Conservation (phyloP, 2,329 filamentous ascomycete species). For the Hortaea werneckii region DNA sequence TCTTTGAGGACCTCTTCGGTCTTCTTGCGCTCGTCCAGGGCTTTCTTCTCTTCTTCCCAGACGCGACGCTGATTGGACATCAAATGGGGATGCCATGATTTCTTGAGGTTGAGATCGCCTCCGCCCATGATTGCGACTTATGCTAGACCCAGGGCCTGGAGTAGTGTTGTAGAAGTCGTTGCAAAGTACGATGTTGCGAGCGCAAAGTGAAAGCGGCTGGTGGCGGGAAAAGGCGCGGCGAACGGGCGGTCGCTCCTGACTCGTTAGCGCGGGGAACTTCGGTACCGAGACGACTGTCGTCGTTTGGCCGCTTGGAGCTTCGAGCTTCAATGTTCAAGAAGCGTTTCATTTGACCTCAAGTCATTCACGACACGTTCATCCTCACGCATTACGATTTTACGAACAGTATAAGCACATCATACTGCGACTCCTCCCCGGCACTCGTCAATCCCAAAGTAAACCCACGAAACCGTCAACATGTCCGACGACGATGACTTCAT, state of each 20-base stretch:
- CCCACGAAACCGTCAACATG: constrained; percentile 42
- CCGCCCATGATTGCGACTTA: constrained; percentile 56
- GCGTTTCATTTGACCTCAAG: too few species aligned
- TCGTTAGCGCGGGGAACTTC: too few species aligned
- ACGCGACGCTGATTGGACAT: constrained; percentile 85
- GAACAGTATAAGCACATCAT: too few species aligned
- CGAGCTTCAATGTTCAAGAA: too few species aligned
- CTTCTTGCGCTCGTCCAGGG: constrained; percentile 86
- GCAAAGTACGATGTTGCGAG: not conserved
- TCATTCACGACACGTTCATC: too few species aligned
- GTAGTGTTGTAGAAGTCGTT: not conserved
- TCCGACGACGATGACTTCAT: constrained; percentile 86
- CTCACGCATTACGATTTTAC: too few species aligned
- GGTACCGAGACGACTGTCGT: too few species aligned
- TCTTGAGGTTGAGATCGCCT: constrained; percentile 88
- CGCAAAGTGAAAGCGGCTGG: not conserved
- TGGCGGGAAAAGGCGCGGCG: too few species aligned
- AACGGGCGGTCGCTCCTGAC: too few species aligned
- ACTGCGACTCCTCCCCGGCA: too few species aligned
- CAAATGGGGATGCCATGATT: constrained; percentile 82
- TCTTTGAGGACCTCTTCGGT: constrained; percentile 88
- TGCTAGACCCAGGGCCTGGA: not conserved
- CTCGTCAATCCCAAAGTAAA: too few species aligned
- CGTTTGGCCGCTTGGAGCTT: too few species aligned
- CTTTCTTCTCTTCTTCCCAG: constrained; percentile 85